A percentile compares a stretch with the other conserved stretches of the same genome.
Conservation (phyloP, 768 basidiomycete genomes). For the Mycena rebaudengoi region DNA sequence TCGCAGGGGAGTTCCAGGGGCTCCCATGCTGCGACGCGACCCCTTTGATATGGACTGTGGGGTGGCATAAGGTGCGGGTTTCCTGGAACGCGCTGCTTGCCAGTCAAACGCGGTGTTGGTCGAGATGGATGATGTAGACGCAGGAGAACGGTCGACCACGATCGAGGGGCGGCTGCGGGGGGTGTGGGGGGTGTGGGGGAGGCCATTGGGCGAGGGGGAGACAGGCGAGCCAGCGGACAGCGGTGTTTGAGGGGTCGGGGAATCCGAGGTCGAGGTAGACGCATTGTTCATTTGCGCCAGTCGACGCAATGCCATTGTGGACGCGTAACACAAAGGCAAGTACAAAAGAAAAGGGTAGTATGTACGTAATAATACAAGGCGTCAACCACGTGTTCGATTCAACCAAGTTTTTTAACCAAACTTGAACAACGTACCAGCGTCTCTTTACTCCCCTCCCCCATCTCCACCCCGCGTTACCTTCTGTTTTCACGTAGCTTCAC, state of each 20-base stretch:
- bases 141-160: slow-evolving; percentile 66
- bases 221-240: slow-evolving; percentile 1
- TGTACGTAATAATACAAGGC: background rate
- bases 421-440: background rate
- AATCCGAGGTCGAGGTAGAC: slow-evolving; percentile 15
- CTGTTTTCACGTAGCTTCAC: too few relatives aligned
- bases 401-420: background rate
- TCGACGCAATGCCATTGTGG: slow-evolving; percentile 18
- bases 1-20: slow-evolving; percentile 48
- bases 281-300: slow-evolving; percentile 20
- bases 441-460: slow-evolving; percentile 28
- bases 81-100: slow-evolving; percentile 79
- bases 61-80: slow-evolving; percentile 77
- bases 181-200: slow-evolving; percentile 52
- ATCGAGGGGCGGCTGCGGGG: slow-evolving; percentile 60
- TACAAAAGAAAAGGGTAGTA: background rate
- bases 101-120: slow-evolving; percentile 86
- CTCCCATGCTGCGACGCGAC: slow-evolving; percentile 50
- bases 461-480: slow-evolving; percentile 29
- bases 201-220: slow-evolving; percentile 30
- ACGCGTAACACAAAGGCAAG: background rate
- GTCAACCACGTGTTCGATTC: background rate
- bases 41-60: slow-evolving; percentile 57
- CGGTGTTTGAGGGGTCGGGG: slow-evolving; percentile 3
- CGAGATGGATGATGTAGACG: slow-evolving; percentile 75